Evolutionary conservation across 1,284 basidiomycete genomes (phyloP).

Genomic region (Irpex rosettiformis): DNA sequence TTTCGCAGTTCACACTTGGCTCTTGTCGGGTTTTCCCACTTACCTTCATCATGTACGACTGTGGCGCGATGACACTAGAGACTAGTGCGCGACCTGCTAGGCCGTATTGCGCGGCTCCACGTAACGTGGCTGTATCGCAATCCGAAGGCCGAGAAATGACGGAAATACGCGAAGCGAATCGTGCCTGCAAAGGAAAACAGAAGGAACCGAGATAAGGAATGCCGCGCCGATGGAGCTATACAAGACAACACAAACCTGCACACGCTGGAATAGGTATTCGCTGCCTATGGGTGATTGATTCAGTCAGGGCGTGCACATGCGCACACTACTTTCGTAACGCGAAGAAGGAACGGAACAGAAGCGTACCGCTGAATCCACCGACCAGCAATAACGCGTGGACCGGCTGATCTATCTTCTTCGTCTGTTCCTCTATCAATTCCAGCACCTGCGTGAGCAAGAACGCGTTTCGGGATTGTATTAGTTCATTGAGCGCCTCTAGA

Average conservation of each 20-base stretch:
- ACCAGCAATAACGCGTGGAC: conserved; percentile 80
- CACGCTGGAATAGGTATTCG: conserved; percentile 72
- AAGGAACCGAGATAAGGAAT: conserved; percentile 1
- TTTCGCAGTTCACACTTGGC: background rate
- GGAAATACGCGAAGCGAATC: conserved; percentile 57
- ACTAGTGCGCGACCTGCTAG: conserved; percentile 69
- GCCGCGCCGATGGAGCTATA: conserved; percentile 1
- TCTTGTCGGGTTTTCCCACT: conserved; percentile 10
- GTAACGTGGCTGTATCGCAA: conserved; percentile 78
- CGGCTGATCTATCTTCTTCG: conserved; percentile 55
- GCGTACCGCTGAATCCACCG: conserved; percentile 66
- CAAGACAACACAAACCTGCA: conserved; percentile 48
- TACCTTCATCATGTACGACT: conserved; percentile 82
- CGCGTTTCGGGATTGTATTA: background rate
- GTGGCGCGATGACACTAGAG: conserved; percentile 73
- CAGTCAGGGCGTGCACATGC: too few species aligned
- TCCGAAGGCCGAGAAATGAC: conserved; percentile 78
- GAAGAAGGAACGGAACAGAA: background rate
- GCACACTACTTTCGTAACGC: background rate
- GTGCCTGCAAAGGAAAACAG: conserved; percentile 39
- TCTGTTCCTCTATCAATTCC: conserved; percentile 71
- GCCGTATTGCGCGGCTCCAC: conserved; percentile 83
- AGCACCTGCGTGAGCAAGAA: conserved; percentile 51
- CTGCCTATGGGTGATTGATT: conserved; percentile 41
- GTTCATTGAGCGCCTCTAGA: background rate